Percentiles rank a stretch among this genome's conserved stretches.
phyloP scores from a whole-genome alignment of 2,329 filamentous ascomycete genomes.

The Aspergillus quadricinctus region DNA sequence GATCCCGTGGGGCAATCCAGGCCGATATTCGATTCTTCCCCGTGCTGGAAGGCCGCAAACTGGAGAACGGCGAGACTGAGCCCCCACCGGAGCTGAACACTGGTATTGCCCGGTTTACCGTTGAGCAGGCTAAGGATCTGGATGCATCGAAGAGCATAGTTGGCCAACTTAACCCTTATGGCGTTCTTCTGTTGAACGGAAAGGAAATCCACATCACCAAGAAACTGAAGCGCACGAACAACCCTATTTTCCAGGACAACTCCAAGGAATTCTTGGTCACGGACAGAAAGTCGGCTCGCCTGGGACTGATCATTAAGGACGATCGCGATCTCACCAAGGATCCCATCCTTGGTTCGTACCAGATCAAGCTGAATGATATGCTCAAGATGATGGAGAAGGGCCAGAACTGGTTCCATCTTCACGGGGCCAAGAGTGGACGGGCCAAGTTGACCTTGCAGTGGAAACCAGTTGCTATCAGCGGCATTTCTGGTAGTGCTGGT shows the following conservation, averaged over 20 bases:
- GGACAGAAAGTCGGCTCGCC: slow-evolving; percentile 81
- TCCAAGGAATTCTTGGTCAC: slow-evolving; percentile 94
- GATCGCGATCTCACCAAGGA: slow-evolving; percentile 81
- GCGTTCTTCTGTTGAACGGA: slow-evolving; percentile 79
- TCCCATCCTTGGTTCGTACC: slow-evolving; percentile 82
- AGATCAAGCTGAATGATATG: slow-evolving; percentile 94
- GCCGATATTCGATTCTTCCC: slow-evolving; percentile 94
- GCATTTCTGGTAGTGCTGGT: slow-evolving; percentile 70
- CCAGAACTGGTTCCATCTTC: slow-evolving; percentile 91
- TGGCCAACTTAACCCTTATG: slow-evolving; percentile 87
- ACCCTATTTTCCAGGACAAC: slow-evolving; percentile 91
- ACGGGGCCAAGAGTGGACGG: slow-evolving; percentile 74
- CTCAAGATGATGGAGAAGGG: slow-evolving; percentile 85
- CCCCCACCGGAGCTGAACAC: slow-evolving; percentile 86
- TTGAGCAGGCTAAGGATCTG: slow-evolving; percentile 94
- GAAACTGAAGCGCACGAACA: slow-evolving; percentile 94
- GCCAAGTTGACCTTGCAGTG: slow-evolving; percentile 89
- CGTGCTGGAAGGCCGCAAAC: slow-evolving; percentile 63
- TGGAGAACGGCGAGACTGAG: slow-evolving; percentile 71
- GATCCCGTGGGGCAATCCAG: slow-evolving; percentile 72
- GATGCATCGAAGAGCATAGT: slow-evolving; percentile 89
- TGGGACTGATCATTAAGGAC: slow-evolving; percentile 92
- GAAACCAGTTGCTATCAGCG: slow-evolving; percentile 88
- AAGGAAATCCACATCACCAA: slow-evolving; percentile 86
- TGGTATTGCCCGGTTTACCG: slow-evolving; percentile 86